Conservation (phyloP, 192 early-diverging fungal species). For the Rhizophagus prolifer region DNA sequence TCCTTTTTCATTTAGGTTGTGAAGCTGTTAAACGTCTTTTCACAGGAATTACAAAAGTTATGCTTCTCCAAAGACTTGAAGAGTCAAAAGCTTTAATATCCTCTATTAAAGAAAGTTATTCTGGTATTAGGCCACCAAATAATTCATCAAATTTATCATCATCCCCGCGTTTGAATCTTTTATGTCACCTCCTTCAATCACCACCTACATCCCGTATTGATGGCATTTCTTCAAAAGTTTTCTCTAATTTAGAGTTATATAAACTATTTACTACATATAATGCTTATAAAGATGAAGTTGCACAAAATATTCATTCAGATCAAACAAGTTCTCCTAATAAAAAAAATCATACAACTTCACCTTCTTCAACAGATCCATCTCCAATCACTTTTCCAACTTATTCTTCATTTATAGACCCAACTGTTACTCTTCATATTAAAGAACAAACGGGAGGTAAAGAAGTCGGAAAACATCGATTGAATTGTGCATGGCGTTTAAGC, state of each 20-base stretch:
- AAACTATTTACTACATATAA: slow-evolving; percentile 32
- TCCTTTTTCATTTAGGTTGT: slow-evolving; percentile 13
- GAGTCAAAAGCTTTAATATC: slow-evolving; percentile 27
- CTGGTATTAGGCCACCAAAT: background rate
- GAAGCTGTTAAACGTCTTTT: slow-evolving; percentile 31
- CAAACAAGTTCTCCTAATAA: slow-evolving; percentile 7
- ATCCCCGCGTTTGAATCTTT: slow-evolving; percentile 26
- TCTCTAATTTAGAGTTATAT: slow-evolving; percentile 31
- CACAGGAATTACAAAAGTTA: slow-evolving; percentile 17
- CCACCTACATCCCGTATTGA: slow-evolving; percentile 31
- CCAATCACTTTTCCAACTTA: slow-evolving; percentile 29
- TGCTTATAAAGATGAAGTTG: slow-evolving; percentile 29
- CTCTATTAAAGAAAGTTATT: slow-evolving; percentile 21
- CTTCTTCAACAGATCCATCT: background rate
- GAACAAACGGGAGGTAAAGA: slow-evolving; percentile 29
- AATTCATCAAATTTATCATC: background rate
- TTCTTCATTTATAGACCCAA: slow-evolving; percentile 30
- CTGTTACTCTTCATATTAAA: slow-evolving; percentile 29
- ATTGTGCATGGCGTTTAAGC: slow-evolving; percentile 27
- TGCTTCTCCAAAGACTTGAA: slow-evolving; percentile 29
- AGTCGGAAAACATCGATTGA: slow-evolving; percentile 30
- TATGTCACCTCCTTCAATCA: slow-evolving; percentile 31
- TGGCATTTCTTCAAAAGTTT: slow-evolving; percentile 32
- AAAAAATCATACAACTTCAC: slow-evolving; percentile 4
- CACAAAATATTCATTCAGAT: slow-evolving; percentile 11